Conservation (phyloP, 164 flowering plant species). For the Dillenia suffruticosa region DNA sequence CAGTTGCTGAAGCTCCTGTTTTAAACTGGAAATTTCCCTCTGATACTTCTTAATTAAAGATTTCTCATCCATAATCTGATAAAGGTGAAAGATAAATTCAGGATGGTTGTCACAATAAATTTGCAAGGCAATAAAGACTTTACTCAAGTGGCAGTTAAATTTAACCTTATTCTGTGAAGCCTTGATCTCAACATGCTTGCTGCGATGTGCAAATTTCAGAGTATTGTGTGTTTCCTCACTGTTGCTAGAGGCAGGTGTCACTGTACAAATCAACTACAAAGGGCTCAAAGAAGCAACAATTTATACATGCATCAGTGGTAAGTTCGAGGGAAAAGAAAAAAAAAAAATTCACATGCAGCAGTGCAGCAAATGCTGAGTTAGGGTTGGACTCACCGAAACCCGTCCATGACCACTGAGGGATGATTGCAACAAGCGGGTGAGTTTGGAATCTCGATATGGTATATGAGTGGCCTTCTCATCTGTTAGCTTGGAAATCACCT, state of each 20-base stretch:
- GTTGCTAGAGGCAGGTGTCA: conserved; percentile 85
- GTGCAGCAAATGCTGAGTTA: no score
- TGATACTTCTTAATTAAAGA: conserved; percentile 88
- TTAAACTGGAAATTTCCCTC: conserved; percentile 65
- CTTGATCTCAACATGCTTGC: conserved; percentile 70
- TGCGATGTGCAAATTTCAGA: conserved; percentile 72
- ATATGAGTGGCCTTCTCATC: conserved; percentile 75
- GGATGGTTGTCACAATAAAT: neutral
- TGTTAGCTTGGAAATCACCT: conserved; percentile 79
- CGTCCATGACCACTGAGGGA: conserved; percentile 87
- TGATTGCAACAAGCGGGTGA: conserved; percentile 76
- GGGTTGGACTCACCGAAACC: conserved; percentile 52
- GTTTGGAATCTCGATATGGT: conserved; percentile 88
- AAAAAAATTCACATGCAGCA: neutral
- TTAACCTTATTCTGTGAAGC: conserved; percentile 82
- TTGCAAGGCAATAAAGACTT: neutral
- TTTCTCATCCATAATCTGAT: conserved; percentile 82
- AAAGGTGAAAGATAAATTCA: neutral
- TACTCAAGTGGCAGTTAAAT: neutral
- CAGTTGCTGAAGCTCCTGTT: conserved; percentile 68
- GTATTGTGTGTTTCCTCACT: conserved; percentile 87
- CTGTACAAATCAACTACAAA: conserved; percentile 76
- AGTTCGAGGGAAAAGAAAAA: no score
- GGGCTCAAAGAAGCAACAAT: conserved; percentile 2
- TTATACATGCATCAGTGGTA: neutral